Base-by-base conservation (phyloP, 2,329 filamentous ascomycete species). In the Trichoderma sp. region DNA sequence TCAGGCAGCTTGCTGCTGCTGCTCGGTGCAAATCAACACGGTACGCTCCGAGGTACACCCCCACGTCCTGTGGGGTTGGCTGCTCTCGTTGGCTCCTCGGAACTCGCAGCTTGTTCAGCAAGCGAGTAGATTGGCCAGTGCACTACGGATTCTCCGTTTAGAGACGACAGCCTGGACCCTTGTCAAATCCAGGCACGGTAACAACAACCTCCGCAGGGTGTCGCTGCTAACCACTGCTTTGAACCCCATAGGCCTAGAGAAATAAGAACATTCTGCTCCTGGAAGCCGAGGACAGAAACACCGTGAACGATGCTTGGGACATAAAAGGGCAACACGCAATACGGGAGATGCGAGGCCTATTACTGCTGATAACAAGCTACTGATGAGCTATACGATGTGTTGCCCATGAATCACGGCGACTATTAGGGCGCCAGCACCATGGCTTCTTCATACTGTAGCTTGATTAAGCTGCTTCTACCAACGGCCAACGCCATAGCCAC, bases 31-130 rank as follows among this genome's bases (percentile, higher is more conserved):
- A 58, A 52, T 52, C 55, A 58, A 67, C n/a, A 37, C 63, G 53
- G 63, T 66, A 52, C 33, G 61, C 55, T 65, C 55, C 56, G 43
- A 60, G 47, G 24, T 19, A 61, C 5, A 47, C 68, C 68, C 68
- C 68, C 68, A 69, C 68, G 68, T 11, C n/a, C 13, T 49, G 68
- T 69, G 68, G 68, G 68, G 61, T 43, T 27, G 29, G 49, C n/a
- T 59, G 53, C 60, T 52, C 43, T 59, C 37, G 63, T 58, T 67
- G 63, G 55, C 63, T 43, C 27, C 40, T 67, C 63, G 63, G 63
- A 67, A 58, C 37, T 67, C 63, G 63, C 63, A 59, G 55, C 40
- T 5, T 65, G 11, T 53, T 52, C 14, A 59, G 53, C 40, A 49
- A 49, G 49, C 24, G 43, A 69, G 52, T 29, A 43, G 53, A 64